Percentiles rank a stretch among this genome's conserved stretches.
Conservation (phyloP, 192 early-diverging fungal genomes). For the Podochytrium sp. region DNA sequence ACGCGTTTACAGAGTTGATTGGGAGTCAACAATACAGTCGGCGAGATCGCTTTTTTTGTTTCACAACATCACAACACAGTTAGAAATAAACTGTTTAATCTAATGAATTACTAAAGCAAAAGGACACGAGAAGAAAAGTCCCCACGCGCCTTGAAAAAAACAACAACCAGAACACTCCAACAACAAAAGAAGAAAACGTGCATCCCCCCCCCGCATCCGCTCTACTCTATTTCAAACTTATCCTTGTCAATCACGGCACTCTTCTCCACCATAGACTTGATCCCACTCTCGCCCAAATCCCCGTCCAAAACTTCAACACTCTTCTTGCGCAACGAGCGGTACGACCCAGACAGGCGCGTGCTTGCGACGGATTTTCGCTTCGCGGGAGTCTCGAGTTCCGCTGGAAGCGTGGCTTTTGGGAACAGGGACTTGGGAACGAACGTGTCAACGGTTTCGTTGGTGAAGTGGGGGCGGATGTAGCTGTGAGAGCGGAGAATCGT, state of each 20-base stretch:
- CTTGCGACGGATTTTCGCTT: slow-evolving; percentile 15
- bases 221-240: slow-evolving; percentile 26
- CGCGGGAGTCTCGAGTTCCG: background rate
- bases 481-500: slow-evolving; percentile 31
- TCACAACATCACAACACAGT: too few species aligned
- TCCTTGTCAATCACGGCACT: slow-evolving; percentile 19
- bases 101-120: background rate
- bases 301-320: slow-evolving; percentile 20
- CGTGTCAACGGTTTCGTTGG: slow-evolving; percentile 31
- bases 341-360: slow-evolving; percentile 9
- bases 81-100: too few species aligned
- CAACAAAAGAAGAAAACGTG: background rate
- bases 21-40: too few species aligned
- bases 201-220: too few species aligned
- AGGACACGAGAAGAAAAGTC: background rate
- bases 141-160: background rate
- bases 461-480: slow-evolving; percentile 56
- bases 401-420: slow-evolving; percentile 20
- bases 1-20: too few species aligned
- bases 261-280: slow-evolving; percentile 16
- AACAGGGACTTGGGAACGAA: slow-evolving; percentile 35
- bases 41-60: too few species aligned
- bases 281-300: slow-evolving; percentile 21
- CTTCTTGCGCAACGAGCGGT: slow-evolving; percentile 20
- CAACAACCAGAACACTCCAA: background rate